A percentile compares a stretch with the other conserved stretches of the same genome.
phyloP scores from a whole-genome alignment of 768 basidiomycete species.

The Leucocoprinus leucothites region DNA sequence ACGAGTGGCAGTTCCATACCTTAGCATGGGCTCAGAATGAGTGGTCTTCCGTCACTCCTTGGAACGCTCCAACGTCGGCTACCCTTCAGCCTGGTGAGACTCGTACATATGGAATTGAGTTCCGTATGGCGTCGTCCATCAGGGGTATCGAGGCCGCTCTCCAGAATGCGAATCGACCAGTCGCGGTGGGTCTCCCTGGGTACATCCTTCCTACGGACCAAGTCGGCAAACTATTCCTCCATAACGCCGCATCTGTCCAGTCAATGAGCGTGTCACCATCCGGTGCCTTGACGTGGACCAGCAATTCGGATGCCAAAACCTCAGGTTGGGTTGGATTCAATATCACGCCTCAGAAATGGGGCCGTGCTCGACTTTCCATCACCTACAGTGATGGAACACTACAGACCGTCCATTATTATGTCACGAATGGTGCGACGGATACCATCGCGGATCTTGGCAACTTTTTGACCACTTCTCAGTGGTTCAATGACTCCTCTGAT shows the following conservation, averaged over 20 bases:
- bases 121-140: constrained; percentile 47
- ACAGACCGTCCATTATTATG: constrained; percentile 52
- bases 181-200: constrained; percentile 51
- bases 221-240: constrained; percentile 49
- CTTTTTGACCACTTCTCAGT: constrained; percentile 52
- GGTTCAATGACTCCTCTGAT: constrained; percentile 47
- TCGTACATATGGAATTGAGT: constrained; percentile 52
- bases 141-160: constrained; percentile 45
- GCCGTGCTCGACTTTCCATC: constrained; percentile 45
- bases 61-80: constrained; percentile 51
- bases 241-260: constrained; percentile 36
- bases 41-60: constrained; percentile 48
- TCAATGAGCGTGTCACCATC: constrained; percentile 42
- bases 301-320: constrained; percentile 40
- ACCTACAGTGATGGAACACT: constrained; percentile 48
- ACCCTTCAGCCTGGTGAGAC: constrained; percentile 43
- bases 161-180: constrained; percentile 37
- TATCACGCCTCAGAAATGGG: constrained; percentile 42
- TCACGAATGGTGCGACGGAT: constrained; percentile 43
- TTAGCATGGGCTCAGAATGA: constrained; percentile 54
- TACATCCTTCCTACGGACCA: constrained; percentile 50
- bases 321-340: constrained; percentile 45
- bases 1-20: constrained; percentile 61
- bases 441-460: constrained; percentile 46
- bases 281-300: constrained; percentile 43